Evolutionary conservation across 176 grass and related monocot species (phyloP), one percentile per base, ranked within the genome.

Genomic region (Areca catechu): DNA sequence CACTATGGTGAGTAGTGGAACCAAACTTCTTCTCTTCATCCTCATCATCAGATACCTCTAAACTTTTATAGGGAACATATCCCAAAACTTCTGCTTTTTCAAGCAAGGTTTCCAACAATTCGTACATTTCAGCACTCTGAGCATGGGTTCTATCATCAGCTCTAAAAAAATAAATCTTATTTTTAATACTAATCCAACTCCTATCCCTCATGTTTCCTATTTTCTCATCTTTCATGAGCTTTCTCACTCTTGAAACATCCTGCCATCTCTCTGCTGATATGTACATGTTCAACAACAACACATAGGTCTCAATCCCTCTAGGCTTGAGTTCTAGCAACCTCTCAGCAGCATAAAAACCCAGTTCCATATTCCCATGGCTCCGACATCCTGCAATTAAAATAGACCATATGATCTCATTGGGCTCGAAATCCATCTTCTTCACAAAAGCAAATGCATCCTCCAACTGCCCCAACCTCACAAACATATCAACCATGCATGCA

Each of bases 401-500:
- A 12, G 85, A 95, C 89, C 89, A 95, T 48, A 95, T 89, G 34
- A 83, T 67, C 72, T 95, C 89, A 24, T 77, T 95, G 1, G 78
- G 81, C 47, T 82, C 49, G 17, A 89, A 89, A 55, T 55, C 59
- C 12, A 66, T 82, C 28, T 62, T 83, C 30, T 72, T 58, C 6
- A 95, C 76, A 51, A 83, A 95, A 49, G 51, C 71, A 61, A 95
- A 95, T 57, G 89, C 89, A 74, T 89, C 89, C 2, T 85, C 78
- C 76, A 95, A 22, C 51, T 65, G 28, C 17, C 89, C 89, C 66
- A 85, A 64, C 43, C 82, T 79, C 30, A 85, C 72, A 14, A 95
- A 85, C 89, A 89, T 82, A 72, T 95, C 85, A 53, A 89, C 71
- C 78, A 95, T 95, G 58, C 89, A 95, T 7, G 81, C 89, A 20